phyloP scores from a whole-genome alignment of 1,284 basidiomycete genomes.

The Ganoderma lucidum region DNA sequence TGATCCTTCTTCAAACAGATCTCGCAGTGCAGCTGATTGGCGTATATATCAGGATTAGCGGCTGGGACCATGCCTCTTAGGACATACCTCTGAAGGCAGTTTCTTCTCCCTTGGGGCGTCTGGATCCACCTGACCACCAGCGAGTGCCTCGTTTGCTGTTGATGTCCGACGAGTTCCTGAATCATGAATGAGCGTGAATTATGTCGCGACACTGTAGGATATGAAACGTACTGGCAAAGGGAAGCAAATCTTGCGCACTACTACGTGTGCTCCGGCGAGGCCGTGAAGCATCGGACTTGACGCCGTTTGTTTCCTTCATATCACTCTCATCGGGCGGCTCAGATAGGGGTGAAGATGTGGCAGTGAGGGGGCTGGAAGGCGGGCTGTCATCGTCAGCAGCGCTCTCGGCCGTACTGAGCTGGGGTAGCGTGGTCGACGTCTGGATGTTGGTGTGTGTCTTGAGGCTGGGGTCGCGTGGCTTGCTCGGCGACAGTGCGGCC shows the following conservation, averaged over 20 bases:
- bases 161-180: conserved; percentile 31
- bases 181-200: conserved; percentile 7
- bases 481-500: conserved; percentile 53
- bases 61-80: not conserved
- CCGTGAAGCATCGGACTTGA: conserved; percentile 30
- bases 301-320: conserved; percentile 51
- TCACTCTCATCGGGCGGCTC: conserved; percentile 81
- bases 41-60: not conserved
- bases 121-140: conserved; percentile 10
- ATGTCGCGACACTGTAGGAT: not conserved
- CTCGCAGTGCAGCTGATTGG: conserved; percentile 77
- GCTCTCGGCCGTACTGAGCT: conserved; percentile 42
- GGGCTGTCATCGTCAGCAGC: conserved; percentile 50
- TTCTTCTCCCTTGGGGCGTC: conserved; percentile 26
- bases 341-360: conserved; percentile 78
- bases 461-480: conserved; percentile 44
- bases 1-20: conserved; percentile 90
- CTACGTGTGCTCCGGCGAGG: conserved; percentile 39
- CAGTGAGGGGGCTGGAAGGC: conserved; percentile 75
- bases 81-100: conserved; percentile 36
- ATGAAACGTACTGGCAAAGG: conserved; percentile 32
- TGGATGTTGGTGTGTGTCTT: conserved; percentile 55
- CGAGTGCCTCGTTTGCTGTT: conserved; percentile 24
- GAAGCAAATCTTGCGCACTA: conserved; percentile 32
- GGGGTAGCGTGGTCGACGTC: conserved; percentile 47